Conservation (phyloP, 2,329 filamentous ascomycete genomes). For the Rhynchosporium agropyri region DNA sequence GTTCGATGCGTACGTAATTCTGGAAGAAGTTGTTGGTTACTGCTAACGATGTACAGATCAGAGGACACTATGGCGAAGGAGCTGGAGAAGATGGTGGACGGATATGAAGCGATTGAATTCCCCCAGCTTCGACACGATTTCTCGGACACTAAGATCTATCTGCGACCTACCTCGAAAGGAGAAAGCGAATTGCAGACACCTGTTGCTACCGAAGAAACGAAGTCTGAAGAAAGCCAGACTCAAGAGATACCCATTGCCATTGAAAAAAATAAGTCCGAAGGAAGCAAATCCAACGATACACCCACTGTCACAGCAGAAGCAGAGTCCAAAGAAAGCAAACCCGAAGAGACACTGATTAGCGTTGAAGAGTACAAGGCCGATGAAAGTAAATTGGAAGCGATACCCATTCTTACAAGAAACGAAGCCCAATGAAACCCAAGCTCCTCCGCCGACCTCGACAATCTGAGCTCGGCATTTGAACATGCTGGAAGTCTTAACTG, state of each 20-base stretch:
- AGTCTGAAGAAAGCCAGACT: neutral
- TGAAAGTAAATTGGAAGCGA: neutral
- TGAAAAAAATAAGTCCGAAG: neutral
- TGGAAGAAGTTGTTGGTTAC: neutral
- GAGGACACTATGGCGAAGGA: slow-evolving; percentile 24
- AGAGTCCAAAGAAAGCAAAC: neutral
- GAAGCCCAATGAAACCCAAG: too few relatives aligned
- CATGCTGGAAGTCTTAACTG: too few relatives aligned
- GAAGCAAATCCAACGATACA: neutral
- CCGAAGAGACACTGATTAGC: neutral
- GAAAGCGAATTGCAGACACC: neutral
- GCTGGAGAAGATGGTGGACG: slow-evolving; percentile 36
- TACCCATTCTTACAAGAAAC: too few relatives aligned
- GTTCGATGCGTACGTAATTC: slow-evolving; percentile 31
- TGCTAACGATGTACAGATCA: slow-evolving; percentile 22
- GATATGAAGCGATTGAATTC: slow-evolving; percentile 36
- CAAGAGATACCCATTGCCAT: neutral
- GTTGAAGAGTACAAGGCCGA: neutral
- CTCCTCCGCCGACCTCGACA: neutral
- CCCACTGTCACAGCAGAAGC: neutral
- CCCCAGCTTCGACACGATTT: slow-evolving; percentile 41
- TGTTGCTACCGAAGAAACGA: neutral
- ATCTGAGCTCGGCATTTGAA: neutral
- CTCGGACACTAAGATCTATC: slow-evolving; percentile 42
- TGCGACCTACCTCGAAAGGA: slow-evolving; percentile 24